These are phyloP conservation scores for Cruciata laevipes DNA, from an alignment of 257 asterid species.

Conservation along the genomic window DNA sequence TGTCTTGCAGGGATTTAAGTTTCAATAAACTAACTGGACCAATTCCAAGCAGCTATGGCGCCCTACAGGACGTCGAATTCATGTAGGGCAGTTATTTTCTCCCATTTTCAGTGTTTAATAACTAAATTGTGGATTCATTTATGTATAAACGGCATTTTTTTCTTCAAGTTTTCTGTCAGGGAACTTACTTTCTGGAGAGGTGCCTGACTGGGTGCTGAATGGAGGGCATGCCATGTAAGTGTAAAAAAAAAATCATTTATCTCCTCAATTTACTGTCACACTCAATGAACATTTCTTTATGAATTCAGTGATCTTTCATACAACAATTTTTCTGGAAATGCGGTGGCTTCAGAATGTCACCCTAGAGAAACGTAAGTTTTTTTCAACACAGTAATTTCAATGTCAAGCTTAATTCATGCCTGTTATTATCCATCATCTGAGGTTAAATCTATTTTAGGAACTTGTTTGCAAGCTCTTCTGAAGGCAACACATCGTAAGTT, in stretches of 20 bases:
- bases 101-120: too few species aligned
- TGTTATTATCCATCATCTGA: neutral
- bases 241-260: too few species aligned
- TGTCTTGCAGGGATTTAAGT: neutral
- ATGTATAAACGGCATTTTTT: too few species aligned
- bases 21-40: neutral
- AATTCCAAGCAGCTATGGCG: neutral
- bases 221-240: neutral
- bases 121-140: too few species aligned
- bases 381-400: too few species aligned
- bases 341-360: constrained; percentile 1
- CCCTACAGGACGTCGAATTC: too few species aligned
- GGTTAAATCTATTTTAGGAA: constrained; percentile 1
- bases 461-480: constrained; percentile 16
- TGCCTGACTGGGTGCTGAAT: constrained; percentile 14
- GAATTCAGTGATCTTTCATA: constrained; percentile 16
- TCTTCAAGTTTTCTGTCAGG: constrained; percentile 8
- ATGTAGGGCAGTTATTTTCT: too few species aligned
- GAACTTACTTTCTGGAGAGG: constrained; percentile 12
- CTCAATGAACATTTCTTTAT: neutral
- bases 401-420: too few species aligned
- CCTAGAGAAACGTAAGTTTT: constrained; percentile 7
- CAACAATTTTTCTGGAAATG: constrained; percentile 11
- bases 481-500: constrained; percentile 8
- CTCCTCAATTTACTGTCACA: too few species aligned